Evolutionary conservation across 129 eudicot genomes (phyloP), one percentile per base, ranked within the genome.

Genomic region (Flaveria sonorensis): DNA sequence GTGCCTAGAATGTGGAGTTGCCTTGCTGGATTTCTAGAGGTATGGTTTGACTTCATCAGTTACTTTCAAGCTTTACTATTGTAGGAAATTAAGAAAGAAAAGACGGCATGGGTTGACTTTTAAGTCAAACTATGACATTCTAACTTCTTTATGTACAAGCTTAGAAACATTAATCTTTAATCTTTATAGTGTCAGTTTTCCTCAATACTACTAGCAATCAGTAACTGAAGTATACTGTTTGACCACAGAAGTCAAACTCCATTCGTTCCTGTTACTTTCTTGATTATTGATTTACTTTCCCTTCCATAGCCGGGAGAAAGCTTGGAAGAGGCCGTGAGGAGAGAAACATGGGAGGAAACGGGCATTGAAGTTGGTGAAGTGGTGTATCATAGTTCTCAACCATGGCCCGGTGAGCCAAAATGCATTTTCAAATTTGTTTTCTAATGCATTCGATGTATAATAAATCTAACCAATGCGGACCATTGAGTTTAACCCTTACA

Each of bases 1-100:
- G 97, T 91, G 53, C 98, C 97, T n/a, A 91, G 97, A 59, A 88
- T 93, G 97, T 93, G 98, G 98, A 93, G 97, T 75, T 90, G 97
- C 64, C 91, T 93, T 59, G 97, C 98, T 55, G 98, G 97, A 56
- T 93, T 90, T 83, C 84, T 91, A 39, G 97, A 90, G 90, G 98
- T 85, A 73, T 71, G 68, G 64, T 32, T 67, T 60, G 11, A 42
- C 20, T 47, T 76, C 21, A 52, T n/a, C n/a, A 56, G 19, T 28
- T 36, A 55, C 59, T 43, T 6, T 21, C 23, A 16, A 64, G 69
- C 46, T 16, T 14, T 14, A 32, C 13, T 32, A 16, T 63, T 14
- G 46, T 30, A 15, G 13, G 6, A 63, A 63, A 63, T 18, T 9
- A 32, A 63, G 21, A 32, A 15, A 13, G 10, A 60, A 23, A 60